A percentile compares a stretch with the other conserved stretches of the same genome.
Evolutionary conservation across 2,329 filamentous ascomycete genomes (phyloP).

Genomic region (Fusarium duplospermum): DNA sequence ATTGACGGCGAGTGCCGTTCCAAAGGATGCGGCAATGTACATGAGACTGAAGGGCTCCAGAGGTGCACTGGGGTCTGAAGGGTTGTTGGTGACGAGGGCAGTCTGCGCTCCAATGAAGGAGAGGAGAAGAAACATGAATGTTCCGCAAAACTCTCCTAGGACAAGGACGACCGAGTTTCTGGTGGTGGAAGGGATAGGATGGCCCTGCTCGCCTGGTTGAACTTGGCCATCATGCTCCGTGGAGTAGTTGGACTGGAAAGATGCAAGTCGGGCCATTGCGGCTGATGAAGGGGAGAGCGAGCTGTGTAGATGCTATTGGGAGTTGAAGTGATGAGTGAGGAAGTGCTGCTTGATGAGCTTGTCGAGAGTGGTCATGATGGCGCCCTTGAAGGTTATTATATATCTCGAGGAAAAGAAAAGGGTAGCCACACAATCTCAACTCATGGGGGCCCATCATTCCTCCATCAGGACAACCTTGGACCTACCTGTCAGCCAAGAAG

Average conservation of each 20-base stretch:
- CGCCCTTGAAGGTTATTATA: slow-evolving; percentile 23
- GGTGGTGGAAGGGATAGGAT: slow-evolving; percentile 8
- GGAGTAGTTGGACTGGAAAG: slow-evolving; percentile 22
- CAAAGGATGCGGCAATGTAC: slow-evolving; percentile 63
- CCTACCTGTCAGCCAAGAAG: slow-evolving; percentile 8
- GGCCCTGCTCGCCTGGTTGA: slow-evolving; percentile 1
- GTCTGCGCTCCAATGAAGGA: slow-evolving; percentile 55
- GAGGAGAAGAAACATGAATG: slow-evolving; percentile 64
- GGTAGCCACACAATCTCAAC: background rate
- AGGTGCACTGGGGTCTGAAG: slow-evolving; percentile 39
- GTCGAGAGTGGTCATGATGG: slow-evolving; percentile 2
- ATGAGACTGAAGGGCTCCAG: slow-evolving; percentile 54
- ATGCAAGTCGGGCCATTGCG: slow-evolving; percentile 27
- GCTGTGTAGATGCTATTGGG: background rate
- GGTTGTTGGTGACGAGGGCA: slow-evolving; percentile 49
- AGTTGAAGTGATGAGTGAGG: background rate
- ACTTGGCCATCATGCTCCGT: slow-evolving; percentile 22
- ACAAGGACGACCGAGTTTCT: slow-evolving; percentile 56
- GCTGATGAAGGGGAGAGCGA: background rate
- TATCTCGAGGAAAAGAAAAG: slow-evolving; percentile 15
- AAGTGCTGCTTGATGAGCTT: slow-evolving; percentile 7
- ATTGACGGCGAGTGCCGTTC: slow-evolving; percentile 62
- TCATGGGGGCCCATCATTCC: slow-evolving; percentile 14
- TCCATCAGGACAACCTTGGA: slow-evolving; percentile 22
- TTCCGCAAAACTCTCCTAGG: slow-evolving; percentile 64